Percentiles rank a stretch among this genome's conserved stretches.
These are phyloP conservation scores for Rhodotorula taiwanensis DNA, from an alignment of 768 basidiomycete genomes.

Conservation along the genomic window DNA sequence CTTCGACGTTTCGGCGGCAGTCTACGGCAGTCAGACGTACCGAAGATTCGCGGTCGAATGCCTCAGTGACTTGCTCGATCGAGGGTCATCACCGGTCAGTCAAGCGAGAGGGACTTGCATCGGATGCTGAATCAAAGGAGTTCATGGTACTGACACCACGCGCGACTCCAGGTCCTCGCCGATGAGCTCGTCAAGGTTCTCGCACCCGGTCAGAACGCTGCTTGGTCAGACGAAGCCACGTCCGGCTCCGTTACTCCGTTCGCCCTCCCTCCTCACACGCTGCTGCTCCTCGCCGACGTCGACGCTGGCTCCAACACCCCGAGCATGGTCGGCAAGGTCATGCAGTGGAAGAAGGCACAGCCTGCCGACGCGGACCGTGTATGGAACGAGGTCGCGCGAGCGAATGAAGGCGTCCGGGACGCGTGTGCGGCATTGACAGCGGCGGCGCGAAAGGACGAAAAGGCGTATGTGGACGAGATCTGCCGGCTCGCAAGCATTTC, in stretches of 20 bases:
- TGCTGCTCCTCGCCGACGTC: constrained; percentile 88
- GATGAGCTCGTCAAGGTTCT: constrained; percentile 52
- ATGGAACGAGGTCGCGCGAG: constrained; percentile 36
- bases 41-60: constrained; percentile 67
- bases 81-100: constrained; percentile 16
- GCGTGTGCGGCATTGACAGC: constrained; percentile 17
- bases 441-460: background rate
- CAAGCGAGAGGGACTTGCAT: too few species aligned
- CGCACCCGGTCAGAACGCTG: constrained; percentile 54
- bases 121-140: background rate
- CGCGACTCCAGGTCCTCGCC: constrained; percentile 19
- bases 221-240: constrained; percentile 59
- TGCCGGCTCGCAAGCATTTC: background rate
- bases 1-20: constrained; percentile 90
- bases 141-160: too few species aligned
- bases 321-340: constrained; percentile 80
- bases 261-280: constrained; percentile 71
- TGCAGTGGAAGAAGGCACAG: constrained; percentile 75
- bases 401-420: constrained; percentile 35
- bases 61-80: constrained; percentile 55
- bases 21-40: constrained; percentile 90
- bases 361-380: constrained; percentile 48
- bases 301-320: constrained; percentile 95
- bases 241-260: constrained; percentile 55
- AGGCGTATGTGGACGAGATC: constrained; percentile 6